phyloP scores from a whole-genome alignment of 2,329 filamentous ascomycete genomes.

The Neurospora sp. region DNA sequence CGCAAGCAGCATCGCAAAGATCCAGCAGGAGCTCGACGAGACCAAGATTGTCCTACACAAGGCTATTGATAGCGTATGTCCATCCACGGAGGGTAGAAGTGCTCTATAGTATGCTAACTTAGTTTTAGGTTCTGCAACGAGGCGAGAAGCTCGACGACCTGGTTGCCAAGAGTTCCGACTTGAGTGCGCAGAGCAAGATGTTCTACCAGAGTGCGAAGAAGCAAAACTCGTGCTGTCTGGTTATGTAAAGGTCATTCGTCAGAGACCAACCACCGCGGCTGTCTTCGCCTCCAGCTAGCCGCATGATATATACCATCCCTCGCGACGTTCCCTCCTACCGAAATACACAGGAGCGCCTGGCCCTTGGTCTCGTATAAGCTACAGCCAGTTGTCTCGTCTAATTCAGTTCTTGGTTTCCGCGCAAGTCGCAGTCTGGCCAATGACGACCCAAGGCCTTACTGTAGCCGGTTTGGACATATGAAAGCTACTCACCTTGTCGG shows the following conservation, averaged over 20 bases:
- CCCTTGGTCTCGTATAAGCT: not conserved
- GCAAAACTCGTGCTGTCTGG: conserved; percentile 65
- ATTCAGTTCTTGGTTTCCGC: not conserved
- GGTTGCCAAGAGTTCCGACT: conserved; percentile 83
- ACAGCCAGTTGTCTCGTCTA: not conserved
- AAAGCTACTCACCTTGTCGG: not conserved
- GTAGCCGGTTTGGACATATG: not conserved
- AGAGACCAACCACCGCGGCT: not conserved
- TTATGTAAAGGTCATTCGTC: conserved; percentile 45
- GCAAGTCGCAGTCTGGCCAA: not conserved
- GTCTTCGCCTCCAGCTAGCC: not conserved
- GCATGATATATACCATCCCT: not conserved
- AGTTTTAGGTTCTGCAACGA: conserved; percentile 52
- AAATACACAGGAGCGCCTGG: not conserved
- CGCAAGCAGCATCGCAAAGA: conserved; percentile 88
- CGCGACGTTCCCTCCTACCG: not conserved
- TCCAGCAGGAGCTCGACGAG: conserved; percentile 93
- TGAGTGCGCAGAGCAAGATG: conserved; percentile 93
- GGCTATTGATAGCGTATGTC: conserved; percentile 70
- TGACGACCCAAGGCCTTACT: not conserved
- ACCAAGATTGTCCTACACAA: conserved; percentile 97
- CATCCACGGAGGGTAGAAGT: not conserved
- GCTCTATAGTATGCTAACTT: conserved; percentile 2
- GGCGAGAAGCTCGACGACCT: conserved; percentile 95
- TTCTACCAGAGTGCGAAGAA: conserved; percentile 86